phyloP scores from a whole-genome alignment of 2,329 filamentous ascomycete genomes.

The Capronia americana region DNA sequence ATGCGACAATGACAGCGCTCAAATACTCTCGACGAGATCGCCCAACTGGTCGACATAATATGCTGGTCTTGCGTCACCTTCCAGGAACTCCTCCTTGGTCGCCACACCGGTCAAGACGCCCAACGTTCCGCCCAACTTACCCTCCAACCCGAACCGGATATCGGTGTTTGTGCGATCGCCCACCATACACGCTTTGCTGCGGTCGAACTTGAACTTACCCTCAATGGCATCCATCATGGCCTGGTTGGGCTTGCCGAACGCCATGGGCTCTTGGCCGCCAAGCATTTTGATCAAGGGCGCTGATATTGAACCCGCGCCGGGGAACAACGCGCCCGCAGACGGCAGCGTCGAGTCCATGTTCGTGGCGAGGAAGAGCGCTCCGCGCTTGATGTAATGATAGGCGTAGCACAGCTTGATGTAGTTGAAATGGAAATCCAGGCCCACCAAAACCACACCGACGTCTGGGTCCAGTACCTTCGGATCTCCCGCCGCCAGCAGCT shows the following conservation, averaged over 20 bases:
- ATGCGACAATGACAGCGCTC: background rate
- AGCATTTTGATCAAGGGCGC: slow-evolving; percentile 78
- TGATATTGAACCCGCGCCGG: slow-evolving; percentile 84
- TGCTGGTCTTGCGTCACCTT: slow-evolving; percentile 73
- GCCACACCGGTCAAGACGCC: slow-evolving; percentile 89
- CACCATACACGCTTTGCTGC: slow-evolving; percentile 88
- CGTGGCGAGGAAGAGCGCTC: slow-evolving; percentile 88
- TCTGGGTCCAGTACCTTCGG: slow-evolving; percentile 79
- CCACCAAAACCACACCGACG: slow-evolving; percentile 86
- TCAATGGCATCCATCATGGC: slow-evolving; percentile 99
- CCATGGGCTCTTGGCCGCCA: slow-evolving; percentile 67
- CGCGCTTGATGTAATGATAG: slow-evolving; percentile 80
- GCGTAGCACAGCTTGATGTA: slow-evolving; percentile 89
- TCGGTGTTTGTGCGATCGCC: slow-evolving; percentile 94
- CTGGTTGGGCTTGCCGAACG: slow-evolving; percentile 92
- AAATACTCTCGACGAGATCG: slow-evolving; percentile 63
- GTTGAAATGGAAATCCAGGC: slow-evolving; percentile 92
- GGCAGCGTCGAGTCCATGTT: slow-evolving; percentile 92
- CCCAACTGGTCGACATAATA: slow-evolving; percentile 86
- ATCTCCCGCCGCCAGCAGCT: slow-evolving; percentile 71
- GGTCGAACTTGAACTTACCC: slow-evolving; percentile 89
- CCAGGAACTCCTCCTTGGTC: slow-evolving; percentile 79
- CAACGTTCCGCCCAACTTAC: slow-evolving; percentile 86
- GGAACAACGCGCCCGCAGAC: slow-evolving; percentile 80
- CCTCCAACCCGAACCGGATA: slow-evolving; percentile 92